Base-by-base conservation (phyloP, 2,329 filamentous ascomycete species). In the Talaromyces sp. region DNA sequence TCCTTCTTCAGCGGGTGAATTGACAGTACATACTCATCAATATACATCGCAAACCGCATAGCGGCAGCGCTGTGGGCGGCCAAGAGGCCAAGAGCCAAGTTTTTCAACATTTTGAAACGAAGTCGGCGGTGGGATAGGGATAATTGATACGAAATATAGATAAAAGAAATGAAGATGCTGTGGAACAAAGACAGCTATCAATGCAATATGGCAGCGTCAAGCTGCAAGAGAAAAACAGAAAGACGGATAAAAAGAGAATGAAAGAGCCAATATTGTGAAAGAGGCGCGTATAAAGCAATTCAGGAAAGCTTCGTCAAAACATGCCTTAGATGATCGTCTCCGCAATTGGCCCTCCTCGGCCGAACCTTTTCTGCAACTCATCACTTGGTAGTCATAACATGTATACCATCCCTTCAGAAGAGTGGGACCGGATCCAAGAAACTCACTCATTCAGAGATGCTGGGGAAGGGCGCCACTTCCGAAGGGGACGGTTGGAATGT, bases 21-120 rank as follows among this genome's bases (percentile, higher is more conserved):
- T 7, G 24, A 5, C 9, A 5, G 6, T 10, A 63, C 76, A 60
- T 62, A 80, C 75, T 80, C 55, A 57, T 81, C 78, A 60, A 75
- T 75, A 57, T 81, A 81, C 68, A 80, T 77, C 55, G 58, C 68
- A 50, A 74, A 70, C 41, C 68, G 66, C 29, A 68, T 43, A n/a
- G 62, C 64, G 24, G 63, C 56, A 29, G 62, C 68, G 17, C 53
- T 58, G 30, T 71, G 68, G 27, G 60, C 59, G 49, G 64, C 68
- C 63, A 72, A 40, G 5, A 72, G 61, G 61, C 62, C 61, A 40
- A 70, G 40, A 14, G 59, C 49, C n/a, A 66, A 48, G 6, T 55
- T 44, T 52, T 66, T 70, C 37, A 68, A 52, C 66, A 70, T 68
- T 24, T 39, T 59, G 43, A 39, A 30, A 46, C 19, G n/a, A 13